Evolutionary conservation across 2,329 filamentous ascomycete genomes (phyloP), one percentile per base, ranked within the genome.

Genomic region (Colletotrichum plurivorum): DNA sequence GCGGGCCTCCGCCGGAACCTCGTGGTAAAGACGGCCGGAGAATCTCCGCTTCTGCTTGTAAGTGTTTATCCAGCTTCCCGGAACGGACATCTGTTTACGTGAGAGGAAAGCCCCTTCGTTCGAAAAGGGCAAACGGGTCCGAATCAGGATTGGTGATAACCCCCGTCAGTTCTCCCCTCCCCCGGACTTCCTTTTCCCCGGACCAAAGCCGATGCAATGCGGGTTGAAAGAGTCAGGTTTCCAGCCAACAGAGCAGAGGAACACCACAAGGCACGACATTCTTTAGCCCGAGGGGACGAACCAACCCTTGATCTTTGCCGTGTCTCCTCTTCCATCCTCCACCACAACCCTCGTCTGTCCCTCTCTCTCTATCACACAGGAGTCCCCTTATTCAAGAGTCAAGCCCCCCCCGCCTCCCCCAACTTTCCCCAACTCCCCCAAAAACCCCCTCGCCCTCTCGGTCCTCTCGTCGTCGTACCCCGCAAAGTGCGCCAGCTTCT

Each of bases 391-490:
- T 10, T 36, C 31, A 36, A 36, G 31, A 36, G 31, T 16, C 25
- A n/a, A 4, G 45, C 18, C 13, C 16, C 48, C 18, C 13, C 20
- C 12, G 13, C 49, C 48, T 57, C 54, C 61, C 43, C 61, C 66
- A 45, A 51, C 43, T 49, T 55, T 59, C 61, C 61, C 66, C 61
- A 69, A 58, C 56, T 56, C 56, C 57, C 53, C 57, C 56, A 68
- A 63, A 31, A 67, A 48, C 1, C 12, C 52, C 58, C 58, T 68
- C 45, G 67, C 63, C 48, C 41, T 64, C 58, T 49, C 64, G 25
- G 74, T 75, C 27, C 73, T 70, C 57, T 74, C 71, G 45, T 74
- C 72, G 45, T 76, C 73, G 39, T 72, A 71, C 57, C 67, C 67
- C 57, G 63, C 67, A 56, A 73, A 77, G 27, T 71, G 63, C 52